Evolutionary conservation across 345 rosid genomes (phyloP).

Genomic region (Heritiera littoralis): DNA sequence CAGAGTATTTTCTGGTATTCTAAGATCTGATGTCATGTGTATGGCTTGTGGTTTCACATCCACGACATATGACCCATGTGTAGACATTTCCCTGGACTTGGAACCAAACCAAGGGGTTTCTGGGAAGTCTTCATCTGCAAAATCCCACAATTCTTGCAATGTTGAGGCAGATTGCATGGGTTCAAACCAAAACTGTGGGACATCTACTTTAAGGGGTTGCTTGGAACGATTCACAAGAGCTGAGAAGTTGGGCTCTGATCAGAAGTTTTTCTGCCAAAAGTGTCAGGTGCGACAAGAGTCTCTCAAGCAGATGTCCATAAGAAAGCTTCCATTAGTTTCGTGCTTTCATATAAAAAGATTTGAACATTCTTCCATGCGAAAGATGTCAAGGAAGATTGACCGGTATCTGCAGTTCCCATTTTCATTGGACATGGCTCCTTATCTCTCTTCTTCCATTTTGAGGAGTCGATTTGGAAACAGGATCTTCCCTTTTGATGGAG

Average conservation of each 20-base stretch:
- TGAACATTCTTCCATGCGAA: slow-evolving; percentile 56
- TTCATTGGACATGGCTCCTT: slow-evolving; percentile 62
- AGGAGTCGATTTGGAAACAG: slow-evolving; percentile 61
- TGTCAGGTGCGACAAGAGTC: slow-evolving; percentile 70
- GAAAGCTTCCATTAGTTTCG: slow-evolving; percentile 67
- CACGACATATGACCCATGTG: slow-evolving; percentile 59
- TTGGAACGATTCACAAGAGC: slow-evolving; percentile 63
- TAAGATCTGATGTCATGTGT: slow-evolving; percentile 72
- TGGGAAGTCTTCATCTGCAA: slow-evolving; percentile 23
- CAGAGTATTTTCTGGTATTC: slow-evolving; percentile 55
- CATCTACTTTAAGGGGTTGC: slow-evolving; percentile 60
- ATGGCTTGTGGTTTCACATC: slow-evolving; percentile 71
- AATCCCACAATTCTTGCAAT: slow-evolving; percentile 43
- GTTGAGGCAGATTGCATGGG: slow-evolving; percentile 45
- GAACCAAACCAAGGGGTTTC: slow-evolving; percentile 50
- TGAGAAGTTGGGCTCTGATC: slow-evolving; percentile 68
- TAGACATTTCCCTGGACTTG: slow-evolving; percentile 64
- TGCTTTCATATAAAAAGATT: slow-evolving; percentile 74
- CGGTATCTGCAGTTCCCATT: slow-evolving; percentile 63
- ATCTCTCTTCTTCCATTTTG: slow-evolving; percentile 63
- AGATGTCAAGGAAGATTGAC: slow-evolving; percentile 67
- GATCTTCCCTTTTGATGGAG: slow-evolving; percentile 54
- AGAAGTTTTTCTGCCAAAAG: slow-evolving; percentile 71
- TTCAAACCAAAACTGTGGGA: slow-evolving; percentile 39
- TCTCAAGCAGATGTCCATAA: slow-evolving; percentile 72